phyloP scores from a whole-genome alignment of 2,329 filamentous ascomycete genomes.

The Neoascochyta sp. region DNA sequence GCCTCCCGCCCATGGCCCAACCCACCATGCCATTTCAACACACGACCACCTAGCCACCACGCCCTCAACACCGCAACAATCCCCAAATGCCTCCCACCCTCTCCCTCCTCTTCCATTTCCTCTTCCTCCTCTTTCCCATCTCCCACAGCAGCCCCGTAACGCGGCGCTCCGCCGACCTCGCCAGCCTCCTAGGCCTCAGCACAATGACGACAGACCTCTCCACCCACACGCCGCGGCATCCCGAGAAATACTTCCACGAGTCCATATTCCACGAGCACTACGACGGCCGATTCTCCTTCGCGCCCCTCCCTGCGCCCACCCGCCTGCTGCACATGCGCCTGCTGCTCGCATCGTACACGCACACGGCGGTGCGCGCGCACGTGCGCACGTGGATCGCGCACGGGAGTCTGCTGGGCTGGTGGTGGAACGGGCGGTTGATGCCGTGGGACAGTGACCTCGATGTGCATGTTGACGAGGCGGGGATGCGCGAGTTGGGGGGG shows the following conservation, averaged over 20 bases:
- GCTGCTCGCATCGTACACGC: constrained; percentile 54
- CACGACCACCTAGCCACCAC: too few relatives aligned
- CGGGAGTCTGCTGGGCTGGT: constrained; percentile 59
- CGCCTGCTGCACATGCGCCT: constrained; percentile 48
- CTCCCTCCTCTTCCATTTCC: too few relatives aligned
- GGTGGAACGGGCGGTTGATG: constrained; percentile 60
- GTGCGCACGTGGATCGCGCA: constrained; percentile 63
- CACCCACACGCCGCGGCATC: constrained; percentile 10
- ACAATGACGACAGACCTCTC: constrained; percentile 15
- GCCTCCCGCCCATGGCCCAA: too few relatives aligned
- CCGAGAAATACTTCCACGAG: constrained; percentile 37
- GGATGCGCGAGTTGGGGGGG: constrained; percentile 53
- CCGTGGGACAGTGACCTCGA: constrained; percentile 62
- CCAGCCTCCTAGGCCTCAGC: constrained; percentile 8
- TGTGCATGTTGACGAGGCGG: constrained; percentile 54
- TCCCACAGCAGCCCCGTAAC: constrained; percentile 1
- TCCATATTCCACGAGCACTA: constrained; percentile 52
- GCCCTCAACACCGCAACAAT: too few relatives aligned
- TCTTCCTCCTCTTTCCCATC: constrained; percentile 3
- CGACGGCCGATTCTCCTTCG: constrained; percentile 54
- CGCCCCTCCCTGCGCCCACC: constrained; percentile 45
- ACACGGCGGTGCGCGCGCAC: constrained; percentile 54
- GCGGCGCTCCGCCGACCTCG: constrained; percentile 2
- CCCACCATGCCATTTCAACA: too few relatives aligned
- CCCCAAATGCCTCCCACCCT: too few relatives aligned